Conservation (phyloP, 345 rosid genomes). For the Rhizophora apiculata region DNA sequence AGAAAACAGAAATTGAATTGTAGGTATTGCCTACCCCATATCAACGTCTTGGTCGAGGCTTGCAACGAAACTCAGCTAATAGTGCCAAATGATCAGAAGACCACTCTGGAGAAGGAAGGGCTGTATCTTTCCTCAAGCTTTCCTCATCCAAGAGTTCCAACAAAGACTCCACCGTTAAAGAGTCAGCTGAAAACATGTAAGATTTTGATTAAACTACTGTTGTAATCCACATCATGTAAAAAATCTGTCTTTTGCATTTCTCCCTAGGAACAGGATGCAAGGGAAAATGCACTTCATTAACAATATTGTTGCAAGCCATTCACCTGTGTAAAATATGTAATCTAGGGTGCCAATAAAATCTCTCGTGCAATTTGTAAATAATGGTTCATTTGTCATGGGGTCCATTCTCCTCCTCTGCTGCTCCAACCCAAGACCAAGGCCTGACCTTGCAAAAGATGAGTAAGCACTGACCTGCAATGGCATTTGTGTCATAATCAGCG, state of each 20-base stretch:
- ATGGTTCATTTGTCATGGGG: constrained; percentile 78
- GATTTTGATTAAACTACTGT: not conserved
- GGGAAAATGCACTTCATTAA: not conserved
- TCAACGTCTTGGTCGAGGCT: constrained; percentile 88
- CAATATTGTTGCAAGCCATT: not conserved
- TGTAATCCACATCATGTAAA: constrained; percentile 4
- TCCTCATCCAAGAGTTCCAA: constrained; percentile 98
- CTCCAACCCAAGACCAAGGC: constrained; percentile 52
- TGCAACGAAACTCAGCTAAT: constrained; percentile 90
- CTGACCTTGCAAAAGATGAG: constrained; percentile 77
- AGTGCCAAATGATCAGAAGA: constrained; percentile 98
- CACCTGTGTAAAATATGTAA: constrained; percentile 96
- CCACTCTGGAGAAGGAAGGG: constrained; percentile 99
- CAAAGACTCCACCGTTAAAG: constrained; percentile 81
- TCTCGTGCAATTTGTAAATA: constrained; percentile 92
- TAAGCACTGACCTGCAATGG: constrained; percentile 93
- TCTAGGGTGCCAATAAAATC: constrained; percentile 91
- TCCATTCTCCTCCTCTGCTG: constrained; percentile 91
- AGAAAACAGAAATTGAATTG: not conserved
- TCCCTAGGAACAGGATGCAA: too few species aligned
- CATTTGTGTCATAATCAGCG: constrained; percentile 18
- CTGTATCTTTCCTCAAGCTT: constrained; percentile 94
- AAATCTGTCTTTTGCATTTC: constrained; percentile 3
- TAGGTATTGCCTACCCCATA: constrained; percentile 26
- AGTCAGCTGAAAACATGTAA: constrained; percentile 68